Evolutionary conservation across 805 yeast genomes (phyloP), one percentile per base, ranked within the genome.

Genomic region (Kregervanrija delftensis): DNA sequence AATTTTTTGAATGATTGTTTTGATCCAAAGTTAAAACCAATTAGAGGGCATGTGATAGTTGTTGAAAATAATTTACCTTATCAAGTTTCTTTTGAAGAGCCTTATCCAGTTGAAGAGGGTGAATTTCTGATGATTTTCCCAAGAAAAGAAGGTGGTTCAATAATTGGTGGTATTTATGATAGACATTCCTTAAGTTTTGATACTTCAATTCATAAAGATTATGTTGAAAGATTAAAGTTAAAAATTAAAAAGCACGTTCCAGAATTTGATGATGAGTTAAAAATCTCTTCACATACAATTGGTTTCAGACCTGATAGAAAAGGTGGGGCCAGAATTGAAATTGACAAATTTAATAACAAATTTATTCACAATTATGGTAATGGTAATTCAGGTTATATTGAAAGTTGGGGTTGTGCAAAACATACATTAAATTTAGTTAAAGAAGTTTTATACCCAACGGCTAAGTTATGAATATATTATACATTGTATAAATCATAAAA

Each of bases 271-370:
- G 47, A 47, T 13, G 39, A 46, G 2, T 62, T 76, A 40, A 80
- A 77, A 43, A 65, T 83, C 13, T 64, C 66, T 15, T 65, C 69
- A 40, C 59, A 72, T 32, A 79, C 79, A 55, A 83, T 83, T n/a
- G 89, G 87, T 0, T 78, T 82, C 55, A 69, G 88, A 54, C 88
- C 88, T 1, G 82, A 77, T 1, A 70, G 87, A 57, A 52, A 60
- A 5, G 78, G 76, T 9, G 89, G 88, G 1, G 60, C 73, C 8
- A 65, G 78, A 41, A 60, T 79, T 5, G 72, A 71, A 28, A 37
- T 50, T 11, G 69, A 65, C 42, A 46, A 43, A 8, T 35, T 52
- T 3, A 17, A 52, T 11, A 49, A 49, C 9, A 52, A 52, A n/a
- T 16, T 81, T 11, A 63, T 83, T n/a, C 78, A 81, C 52, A 81